Evolutionary conservation across 2,329 filamentous ascomycete species (phyloP), one percentile per base, ranked within the genome.

Genomic region (Zopfia rhizophila): DNA sequence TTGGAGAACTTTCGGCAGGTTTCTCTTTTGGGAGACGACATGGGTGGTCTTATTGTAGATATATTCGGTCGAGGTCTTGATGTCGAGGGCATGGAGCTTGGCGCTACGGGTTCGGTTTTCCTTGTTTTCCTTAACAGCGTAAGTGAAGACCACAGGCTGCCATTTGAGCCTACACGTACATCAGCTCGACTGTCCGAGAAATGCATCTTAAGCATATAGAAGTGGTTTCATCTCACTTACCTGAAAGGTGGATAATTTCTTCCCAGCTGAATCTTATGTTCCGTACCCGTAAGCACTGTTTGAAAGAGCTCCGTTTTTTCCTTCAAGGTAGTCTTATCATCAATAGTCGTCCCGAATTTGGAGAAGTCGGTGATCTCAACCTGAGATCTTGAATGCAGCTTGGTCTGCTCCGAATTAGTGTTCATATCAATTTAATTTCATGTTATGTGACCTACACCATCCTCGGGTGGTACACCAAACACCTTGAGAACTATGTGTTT

Each of bases 21-120:
- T 99, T 35, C 94, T 83, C 72, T 96, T 97, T 68, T 86, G 89
- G 6, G 90, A 86, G 23, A 97, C 85, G 8, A 96, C 88, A 70
- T 97, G 92, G 0, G 93, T 96, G 0, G 93, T 97, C 19, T 82
- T 75, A 12, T 76, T 80, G 18, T 81, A 75, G 17, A 89, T 75
- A 69, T 91, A 97, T 3, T 91, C 86, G 30, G 83, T 78, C 11
- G 89, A 76, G 11, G 91, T 86, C 70, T 97, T 97, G 70, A 97
- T 87, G 65, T 96, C 94, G n/a, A 96, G 79, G 31, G 87, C 83
- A 66, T 95, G 91, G 13, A 97, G 82, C 40, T 81, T 81, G 22
- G 82, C 75, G 51, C 83, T 58, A 87, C 84, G 57, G 43, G 58
- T 35, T 47, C 69, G 58, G 37, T 68, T 69, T 22, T 57, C 49